Evolutionary conservation across 208 protist species (phyloP), one percentile per base, ranked within the genome.

Genomic region (Wallacemonas collosoma): DNA sequence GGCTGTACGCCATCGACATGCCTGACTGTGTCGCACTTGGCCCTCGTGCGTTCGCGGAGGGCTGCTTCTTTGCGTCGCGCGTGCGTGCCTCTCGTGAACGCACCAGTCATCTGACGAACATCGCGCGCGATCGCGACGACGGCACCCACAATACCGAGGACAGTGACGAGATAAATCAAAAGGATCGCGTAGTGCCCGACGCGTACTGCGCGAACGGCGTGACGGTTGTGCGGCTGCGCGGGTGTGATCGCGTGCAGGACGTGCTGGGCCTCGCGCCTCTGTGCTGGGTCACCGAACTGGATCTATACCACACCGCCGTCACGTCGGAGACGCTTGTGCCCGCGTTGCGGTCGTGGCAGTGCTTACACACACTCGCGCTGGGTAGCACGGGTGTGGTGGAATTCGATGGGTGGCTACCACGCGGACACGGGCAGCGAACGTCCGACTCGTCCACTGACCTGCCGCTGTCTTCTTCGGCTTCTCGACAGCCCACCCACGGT

Each of bases 261-360:
- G 72, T 90, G 35, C 36, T 36, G 0, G 60, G 76, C 15, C 73
- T 90, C 38, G 61, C 62, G 11, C 45, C 65, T 4, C 54, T 85
- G 38, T 70, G 71, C 11, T 66, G 65, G 8, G 70, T 90, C 2
- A 71, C 68, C 39, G 79, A 87, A 58, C 79, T 90, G 26, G 85
- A 90, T 48, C 72, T 90, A 1, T 82, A 90, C 66, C 85, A 90
- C 79, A 90, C 85, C n/a, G 68, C 41, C 50, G 70, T 90, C 39
- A 73, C 72, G 43, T 72, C 72, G 0, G 77, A 43, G 12, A 44
- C 60, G 39, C 60, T 87, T 60, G 73, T 78, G 12, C 4, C 57
- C 17, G 82, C 77, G 26, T 64, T 80, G 60, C 62, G 68, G 55
- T 41, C n/a, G 40, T 87, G 82, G 74, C 72, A 53, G 12, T 73